Conservation (phyloP, 495 filamentous ascomycete genomes). For the Tuber indicum region DNA sequence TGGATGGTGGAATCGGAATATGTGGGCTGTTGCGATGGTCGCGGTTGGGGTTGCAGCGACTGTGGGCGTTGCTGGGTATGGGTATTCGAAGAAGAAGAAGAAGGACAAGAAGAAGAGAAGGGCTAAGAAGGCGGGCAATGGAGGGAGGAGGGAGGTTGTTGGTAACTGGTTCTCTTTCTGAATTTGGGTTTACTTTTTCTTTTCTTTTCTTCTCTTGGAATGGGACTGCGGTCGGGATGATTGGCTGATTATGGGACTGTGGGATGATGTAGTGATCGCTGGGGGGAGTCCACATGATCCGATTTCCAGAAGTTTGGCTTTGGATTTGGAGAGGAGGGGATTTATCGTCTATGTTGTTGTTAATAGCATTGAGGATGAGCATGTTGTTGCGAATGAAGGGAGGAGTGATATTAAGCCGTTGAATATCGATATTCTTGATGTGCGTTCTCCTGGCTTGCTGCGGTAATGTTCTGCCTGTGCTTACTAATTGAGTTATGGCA, state of each 20-base stretch:
- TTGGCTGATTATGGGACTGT: constrained; percentile 18
- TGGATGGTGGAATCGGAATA: constrained; percentile 60
- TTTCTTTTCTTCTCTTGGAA: neutral
- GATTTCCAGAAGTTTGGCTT: constrained; percentile 67
- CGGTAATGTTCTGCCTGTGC: neutral
- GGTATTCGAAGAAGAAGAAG: constrained; percentile 20
- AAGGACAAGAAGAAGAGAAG: constrained; percentile 51
- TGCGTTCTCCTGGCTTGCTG: constrained; percentile 36
- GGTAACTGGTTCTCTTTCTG: constrained; percentile 24
- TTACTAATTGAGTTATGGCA: constrained; percentile 25
- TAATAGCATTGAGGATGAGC: constrained; percentile 71
- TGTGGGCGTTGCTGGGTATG: constrained; percentile 21
- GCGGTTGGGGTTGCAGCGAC: constrained; percentile 10
- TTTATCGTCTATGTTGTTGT: constrained; percentile 91
- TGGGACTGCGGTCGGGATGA: neutral
- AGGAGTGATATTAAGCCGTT: constrained; percentile 74
- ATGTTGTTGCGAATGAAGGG: constrained; percentile 61
- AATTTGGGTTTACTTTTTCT: neutral
- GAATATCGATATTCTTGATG: constrained; percentile 73
- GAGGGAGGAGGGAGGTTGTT: constrained; percentile 82
- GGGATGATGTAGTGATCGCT: constrained; percentile 55
- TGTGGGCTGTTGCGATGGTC: constrained; percentile 43
- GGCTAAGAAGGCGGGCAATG: constrained; percentile 69
- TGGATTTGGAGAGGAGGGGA: constrained; percentile 82
- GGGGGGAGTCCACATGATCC: constrained; percentile 71